Conservation (phyloP, 169 alveolate species). For the Plasmodium cynomolgi region DNA sequence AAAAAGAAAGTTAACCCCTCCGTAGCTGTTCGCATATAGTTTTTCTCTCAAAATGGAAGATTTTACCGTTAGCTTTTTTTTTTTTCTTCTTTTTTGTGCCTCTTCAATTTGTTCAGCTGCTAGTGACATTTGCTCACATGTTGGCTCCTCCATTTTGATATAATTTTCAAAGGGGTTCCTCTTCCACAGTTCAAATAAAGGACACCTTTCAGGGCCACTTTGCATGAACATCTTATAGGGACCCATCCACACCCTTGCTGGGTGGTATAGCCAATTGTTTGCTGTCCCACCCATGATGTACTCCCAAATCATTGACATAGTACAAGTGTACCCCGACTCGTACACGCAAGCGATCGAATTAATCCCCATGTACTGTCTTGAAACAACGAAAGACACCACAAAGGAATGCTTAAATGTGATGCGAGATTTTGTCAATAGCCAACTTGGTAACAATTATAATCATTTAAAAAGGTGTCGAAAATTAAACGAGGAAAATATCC, state of each 20-base stretch:
- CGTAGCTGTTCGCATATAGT: background rate
- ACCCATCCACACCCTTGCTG: background rate
- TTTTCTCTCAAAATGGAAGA: background rate
- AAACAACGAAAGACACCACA: slow-evolving; percentile 32
- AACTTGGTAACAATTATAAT: slow-evolving; percentile 32
- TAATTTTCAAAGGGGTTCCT: background rate
- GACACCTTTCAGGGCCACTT: background rate
- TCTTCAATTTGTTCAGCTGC: background rate
- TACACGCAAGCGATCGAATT: slow-evolving; percentile 5
- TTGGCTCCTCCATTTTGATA: background rate
- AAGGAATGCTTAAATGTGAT: slow-evolving; percentile 34
- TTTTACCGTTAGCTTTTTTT: background rate
- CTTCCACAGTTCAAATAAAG: background rate
- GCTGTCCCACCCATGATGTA: slow-evolving; percentile 10
- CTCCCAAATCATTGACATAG: slow-evolving; percentile 16
- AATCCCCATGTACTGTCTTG: slow-evolving; percentile 55
- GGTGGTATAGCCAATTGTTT: background rate
- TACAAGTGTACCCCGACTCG: slow-evolving; percentile 31
- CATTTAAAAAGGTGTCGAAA: slow-evolving; percentile 64
- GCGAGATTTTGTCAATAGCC: slow-evolving; percentile 40
- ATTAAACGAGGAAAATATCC: slow-evolving; percentile 1
- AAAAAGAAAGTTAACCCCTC: background rate
- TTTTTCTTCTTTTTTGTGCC: background rate
- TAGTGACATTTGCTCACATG: background rate
- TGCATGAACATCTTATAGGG: background rate